Percentiles rank a stretch among this genome's conserved stretches.
phyloP scores from a whole-genome alignment of 2,329 filamentous ascomycete species.

The Phyllachora maydis region DNA sequence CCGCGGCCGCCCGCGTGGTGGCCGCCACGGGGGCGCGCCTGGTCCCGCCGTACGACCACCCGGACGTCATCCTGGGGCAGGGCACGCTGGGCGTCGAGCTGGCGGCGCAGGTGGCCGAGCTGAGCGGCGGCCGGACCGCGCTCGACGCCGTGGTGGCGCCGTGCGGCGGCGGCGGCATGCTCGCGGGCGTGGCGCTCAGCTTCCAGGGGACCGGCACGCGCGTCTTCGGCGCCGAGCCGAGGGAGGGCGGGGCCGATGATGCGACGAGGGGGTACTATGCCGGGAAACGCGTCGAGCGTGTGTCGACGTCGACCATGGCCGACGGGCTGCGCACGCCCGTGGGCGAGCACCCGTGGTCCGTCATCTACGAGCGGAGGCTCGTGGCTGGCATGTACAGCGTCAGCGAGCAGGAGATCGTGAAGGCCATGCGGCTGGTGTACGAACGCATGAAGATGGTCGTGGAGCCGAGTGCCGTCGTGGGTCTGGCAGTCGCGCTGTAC shows the following conservation, averaged over 20 bases:
- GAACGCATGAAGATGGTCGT: slow-evolving; percentile 84
- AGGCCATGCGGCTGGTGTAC: slow-evolving; percentile 55
- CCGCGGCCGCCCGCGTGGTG: slow-evolving; percentile 48
- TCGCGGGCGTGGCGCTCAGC: slow-evolving; percentile 63
- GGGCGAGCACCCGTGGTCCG: slow-evolving; percentile 51
- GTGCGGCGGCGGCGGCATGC: slow-evolving; percentile 74
- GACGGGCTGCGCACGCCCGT: slow-evolving; percentile 78
- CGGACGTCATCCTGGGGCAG: slow-evolving; percentile 79
- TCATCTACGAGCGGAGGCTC: slow-evolving; percentile 53
- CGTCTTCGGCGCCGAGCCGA: slow-evolving; percentile 79
- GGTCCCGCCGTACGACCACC: slow-evolving; percentile 82
- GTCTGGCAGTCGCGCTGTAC: slow-evolving; percentile 61
- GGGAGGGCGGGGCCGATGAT: slow-evolving; percentile 69
- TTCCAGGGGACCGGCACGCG: slow-evolving; percentile 47
- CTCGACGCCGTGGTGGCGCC: slow-evolving; percentile 63
- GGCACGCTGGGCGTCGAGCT: slow-evolving; percentile 79
- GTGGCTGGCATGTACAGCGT: slow-evolving; percentile 54
- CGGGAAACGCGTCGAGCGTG: slow-evolving; percentile 41
- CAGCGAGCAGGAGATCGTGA: slow-evolving; percentile 61
- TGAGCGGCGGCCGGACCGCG: slow-evolving; percentile 15
- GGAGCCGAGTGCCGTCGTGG: slow-evolving; percentile 75
- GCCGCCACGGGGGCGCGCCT: slow-evolving; percentile 54
- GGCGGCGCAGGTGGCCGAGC: slow-evolving; percentile 44
- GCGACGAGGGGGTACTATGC: slow-evolving; percentile 46
- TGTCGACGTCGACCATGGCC: slow-evolving; percentile 64